phyloP scores from a whole-genome alignment of 2,329 filamentous ascomycete genomes.

The Ampelomyces quisqualis region DNA sequence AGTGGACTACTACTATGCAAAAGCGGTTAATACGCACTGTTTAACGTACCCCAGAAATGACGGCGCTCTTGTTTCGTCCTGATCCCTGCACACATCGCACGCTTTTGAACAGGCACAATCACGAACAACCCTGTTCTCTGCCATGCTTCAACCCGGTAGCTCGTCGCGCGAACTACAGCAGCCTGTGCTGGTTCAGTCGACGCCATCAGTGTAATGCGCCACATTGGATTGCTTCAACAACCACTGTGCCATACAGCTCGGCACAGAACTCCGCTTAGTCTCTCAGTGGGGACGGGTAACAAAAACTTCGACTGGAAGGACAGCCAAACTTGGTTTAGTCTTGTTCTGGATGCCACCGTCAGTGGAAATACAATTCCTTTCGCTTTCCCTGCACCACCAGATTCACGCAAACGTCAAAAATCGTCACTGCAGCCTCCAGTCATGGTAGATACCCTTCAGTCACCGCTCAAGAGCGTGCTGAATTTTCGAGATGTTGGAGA shows the following conservation, averaged over 20 bases:
- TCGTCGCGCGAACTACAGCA: background rate
- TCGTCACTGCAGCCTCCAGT: no score
- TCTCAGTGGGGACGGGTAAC: no score
- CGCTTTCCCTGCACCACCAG: background rate
- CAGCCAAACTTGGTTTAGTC: background rate
- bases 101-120: background rate
- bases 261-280: no score
- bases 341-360: background rate
- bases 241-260: no score
- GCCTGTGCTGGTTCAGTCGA: no score
- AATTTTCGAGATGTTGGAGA: constrained; percentile 44
- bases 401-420: no score
- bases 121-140: constrained; percentile 1
- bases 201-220: no score
- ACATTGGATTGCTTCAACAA: no score
- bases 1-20: background rate
- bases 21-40: constrained; percentile 1
- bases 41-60: background rate
- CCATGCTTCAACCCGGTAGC: background rate
- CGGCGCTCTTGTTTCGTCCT: background rate
- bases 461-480: constrained; percentile 33
- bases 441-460: constrained; percentile 10
- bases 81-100: constrained; percentile 5
- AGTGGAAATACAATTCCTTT: background rate
- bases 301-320: background rate